Evolutionary conservation across 73 alveolate genomes (phyloP), one percentile per base, ranked within the genome.

Genomic region (Uronychia binucleata): DNA sequence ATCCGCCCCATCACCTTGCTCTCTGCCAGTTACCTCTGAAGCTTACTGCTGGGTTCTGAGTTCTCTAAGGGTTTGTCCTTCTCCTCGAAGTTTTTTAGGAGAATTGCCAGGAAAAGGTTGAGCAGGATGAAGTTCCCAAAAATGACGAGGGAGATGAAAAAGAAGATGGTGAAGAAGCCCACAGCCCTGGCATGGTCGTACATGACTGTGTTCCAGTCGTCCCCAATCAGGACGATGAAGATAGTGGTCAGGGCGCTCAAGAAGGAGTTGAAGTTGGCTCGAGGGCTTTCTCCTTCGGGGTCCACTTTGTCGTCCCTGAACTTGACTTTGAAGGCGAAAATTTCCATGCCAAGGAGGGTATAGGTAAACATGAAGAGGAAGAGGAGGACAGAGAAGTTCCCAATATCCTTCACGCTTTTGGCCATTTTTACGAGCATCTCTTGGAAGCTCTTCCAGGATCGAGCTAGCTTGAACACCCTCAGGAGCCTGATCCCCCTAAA

Each of bases 51-150:
- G n/a, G n/a, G n/a, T n/a, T n/a, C n/a, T n/a, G n/a, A n/a, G n/a
- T n/a, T n/a, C n/a, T 30, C 57, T 77, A 28, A 57, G 8, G n/a
- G n/a, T n/a, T 46, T 46, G 5, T 77, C 82, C 27, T 77, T 88
- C 57, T 91, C 94, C 29, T 91, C 96, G 82, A 92, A 92, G 84
- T 84, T 92, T 85, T 86, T 33, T 78, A 92, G 84, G 58, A 92
- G 58, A 46, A 92, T 88, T 57, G 97, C 97, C 87, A 92, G 58
- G 91, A 92, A 92, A 33, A 92, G 83, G 79, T 92, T 92, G 80
- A 92, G 58, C 31, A 92, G 85, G 60, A 92, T 86, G 34, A 82
- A 75, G 82, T 91, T 87, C 1, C 96, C 96, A 32, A 91, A 58
- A 1, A 88, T 60, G 75, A 82, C 33, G 58, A 86, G 82, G 1